phyloP scores from a whole-genome alignment of 2,329 filamentous ascomycete species.

The Leptoxyphium fumago region DNA sequence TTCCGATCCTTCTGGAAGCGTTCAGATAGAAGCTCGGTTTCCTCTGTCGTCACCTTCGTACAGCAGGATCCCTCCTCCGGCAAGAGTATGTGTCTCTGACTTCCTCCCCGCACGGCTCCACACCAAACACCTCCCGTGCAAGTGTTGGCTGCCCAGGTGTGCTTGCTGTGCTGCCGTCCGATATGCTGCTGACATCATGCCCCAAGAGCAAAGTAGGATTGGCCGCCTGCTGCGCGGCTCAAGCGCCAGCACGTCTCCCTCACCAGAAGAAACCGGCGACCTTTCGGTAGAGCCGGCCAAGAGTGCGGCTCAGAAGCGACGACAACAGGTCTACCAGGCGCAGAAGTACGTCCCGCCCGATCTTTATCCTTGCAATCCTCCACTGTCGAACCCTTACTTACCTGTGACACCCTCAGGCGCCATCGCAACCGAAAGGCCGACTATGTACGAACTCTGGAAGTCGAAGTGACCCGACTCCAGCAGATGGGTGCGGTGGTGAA shows the following conservation, averaged over 20 bases:
- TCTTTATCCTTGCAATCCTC: too few relatives aligned
- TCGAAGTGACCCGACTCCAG: constrained; percentile 10
- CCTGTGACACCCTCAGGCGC: constrained; percentile 5
- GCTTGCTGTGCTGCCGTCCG: too few relatives aligned
- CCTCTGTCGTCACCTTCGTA: not conserved
- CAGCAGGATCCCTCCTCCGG: not conserved
- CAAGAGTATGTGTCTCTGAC: not conserved
- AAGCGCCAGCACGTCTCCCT: not conserved
- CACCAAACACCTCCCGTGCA: too few relatives aligned
- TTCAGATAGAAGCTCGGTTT: not conserved
- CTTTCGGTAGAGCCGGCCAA: constrained; percentile 1
- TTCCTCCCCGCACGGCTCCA: too few relatives aligned
- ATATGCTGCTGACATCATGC: too few relatives aligned
- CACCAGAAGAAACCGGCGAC: not conserved
- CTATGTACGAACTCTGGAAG: constrained; percentile 10
- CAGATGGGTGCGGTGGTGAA: constrained; percentile 8
- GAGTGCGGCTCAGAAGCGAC: constrained; percentile 6
- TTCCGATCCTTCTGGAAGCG: not conserved
- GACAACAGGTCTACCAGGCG: constrained; percentile 14
- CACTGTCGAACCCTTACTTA: not conserved
- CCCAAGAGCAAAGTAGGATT: not conserved
- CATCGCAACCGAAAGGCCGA: constrained; percentile 13
- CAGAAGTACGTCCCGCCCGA: constrained; percentile 8
- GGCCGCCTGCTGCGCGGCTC: not conserved
- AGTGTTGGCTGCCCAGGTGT: too few relatives aligned